Evolutionary conservation across 176 grass and related monocot genomes (phyloP).

Genomic region (Musa itinerans): DNA sequence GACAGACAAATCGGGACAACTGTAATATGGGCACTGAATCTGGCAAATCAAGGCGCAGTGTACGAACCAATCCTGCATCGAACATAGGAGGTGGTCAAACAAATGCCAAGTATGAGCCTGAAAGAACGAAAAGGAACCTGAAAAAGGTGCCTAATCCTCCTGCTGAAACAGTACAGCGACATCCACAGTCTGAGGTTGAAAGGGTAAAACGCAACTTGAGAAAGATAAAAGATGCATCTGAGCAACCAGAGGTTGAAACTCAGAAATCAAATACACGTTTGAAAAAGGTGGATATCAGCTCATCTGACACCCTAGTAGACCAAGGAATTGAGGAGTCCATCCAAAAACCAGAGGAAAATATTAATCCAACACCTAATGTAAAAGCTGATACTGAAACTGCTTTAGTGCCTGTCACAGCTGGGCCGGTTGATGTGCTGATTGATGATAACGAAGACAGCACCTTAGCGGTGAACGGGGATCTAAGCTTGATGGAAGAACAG

Average conservation of each 20-base stretch:
- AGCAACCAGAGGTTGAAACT: slow-evolving; percentile 29
- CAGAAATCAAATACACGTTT: slow-evolving; percentile 25
- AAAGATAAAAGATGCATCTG: slow-evolving; percentile 58
- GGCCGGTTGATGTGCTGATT: slow-evolving; percentile 23
- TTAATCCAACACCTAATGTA: slow-evolving; percentile 28
- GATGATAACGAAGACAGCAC: slow-evolving; percentile 28
- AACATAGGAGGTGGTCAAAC: slow-evolving; percentile 37
- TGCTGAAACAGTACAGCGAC: slow-evolving; percentile 52
- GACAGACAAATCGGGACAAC: slow-evolving; percentile 35
- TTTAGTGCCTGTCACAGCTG: slow-evolving; percentile 25
- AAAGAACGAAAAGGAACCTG: slow-evolving; percentile 49
- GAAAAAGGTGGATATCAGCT: slow-evolving; percentile 18
- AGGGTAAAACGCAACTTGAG: slow-evolving; percentile 87
- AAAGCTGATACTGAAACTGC: slow-evolving; percentile 31
- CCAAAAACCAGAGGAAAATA: slow-evolving; percentile 33
- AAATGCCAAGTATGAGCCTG: slow-evolving; percentile 32
- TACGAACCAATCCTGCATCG: slow-evolving; percentile 28
- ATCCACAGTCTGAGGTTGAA: slow-evolving; percentile 73
- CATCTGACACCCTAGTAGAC: slow-evolving; percentile 25
- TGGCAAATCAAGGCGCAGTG: slow-evolving; percentile 62
- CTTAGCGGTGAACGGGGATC: slow-evolving; percentile 34
- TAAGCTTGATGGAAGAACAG: slow-evolving; percentile 44
- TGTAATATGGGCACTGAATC: slow-evolving; percentile 79
- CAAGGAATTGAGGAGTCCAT: slow-evolving; percentile 24
- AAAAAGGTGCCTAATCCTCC: slow-evolving; percentile 32